Evolutionary conservation across 495 filamentous ascomycete genomes (phyloP), one percentile per base, ranked within the genome.

Genomic region (Melanomma pulvis-pyrius): DNA sequence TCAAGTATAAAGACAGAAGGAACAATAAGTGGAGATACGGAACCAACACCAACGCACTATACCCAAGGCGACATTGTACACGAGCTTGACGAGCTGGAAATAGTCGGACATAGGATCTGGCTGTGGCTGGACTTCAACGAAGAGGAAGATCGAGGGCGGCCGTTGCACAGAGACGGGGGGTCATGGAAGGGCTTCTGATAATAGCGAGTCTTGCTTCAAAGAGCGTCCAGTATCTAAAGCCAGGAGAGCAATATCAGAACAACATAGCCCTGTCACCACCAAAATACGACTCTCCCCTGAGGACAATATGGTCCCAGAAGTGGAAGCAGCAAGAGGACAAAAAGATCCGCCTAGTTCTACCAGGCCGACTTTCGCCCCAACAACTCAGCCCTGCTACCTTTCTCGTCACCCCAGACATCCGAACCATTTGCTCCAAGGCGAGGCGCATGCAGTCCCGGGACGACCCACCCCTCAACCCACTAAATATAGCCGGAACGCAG

Each of bases 111-210:
- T 7, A 50, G 25, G 22, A 26, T 50, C 2, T 50, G 21, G 48
- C 11, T 9, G 48, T 50, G 48, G 48, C 25, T 50, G 2, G 25
- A 28, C 11, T n/a, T 25, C 3, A 50, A 22, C 54, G 51, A 55
- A 4, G 57, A 48, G n/a, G 46, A 61, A 21, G 49, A 63, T 26
- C 19, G 26, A 19, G n/a, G 46, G 32, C 48, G 48, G 12, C 22
- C 26, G 24, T 22, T 25, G 48, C 15, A 54, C 29, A 30, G 39
- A 54, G 26, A 29, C 30, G 15, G 54, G 30, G 29, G 4, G 9
- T 50, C 8, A 41, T 41, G 34, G 34, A 17, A 41, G 17, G 17
- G 34, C n/a, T n/a, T n/a, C n/a, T 41, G 34, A 41, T 8, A 41
- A 17, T 8, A 41, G 34, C 34, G 34, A 17, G 17, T 41, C 17